Conservation (phyloP, 108 stramenopile genomes). For the Stephanodiscus minutulus region DNA sequence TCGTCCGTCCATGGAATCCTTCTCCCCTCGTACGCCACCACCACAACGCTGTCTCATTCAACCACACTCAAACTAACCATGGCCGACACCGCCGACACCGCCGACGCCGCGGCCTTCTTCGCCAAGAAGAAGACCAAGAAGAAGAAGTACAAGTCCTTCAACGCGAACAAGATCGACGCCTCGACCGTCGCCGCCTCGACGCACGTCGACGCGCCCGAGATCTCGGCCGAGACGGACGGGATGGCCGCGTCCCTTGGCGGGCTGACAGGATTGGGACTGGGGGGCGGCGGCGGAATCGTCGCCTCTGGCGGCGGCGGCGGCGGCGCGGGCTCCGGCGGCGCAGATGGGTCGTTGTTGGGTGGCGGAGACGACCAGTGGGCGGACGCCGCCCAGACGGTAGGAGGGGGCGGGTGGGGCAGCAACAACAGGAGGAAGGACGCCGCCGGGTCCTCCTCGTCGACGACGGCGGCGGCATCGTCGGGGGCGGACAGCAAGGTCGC, state of each 20-base stretch:
- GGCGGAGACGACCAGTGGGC: slow-evolving; percentile 65
- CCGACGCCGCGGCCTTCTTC: slow-evolving; percentile 75
- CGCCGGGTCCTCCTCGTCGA: slow-evolving; percentile 10
- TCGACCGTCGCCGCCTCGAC: slow-evolving; percentile 58
- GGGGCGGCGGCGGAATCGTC: slow-evolving; percentile 1
- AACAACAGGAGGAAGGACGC: slow-evolving; percentile 19
- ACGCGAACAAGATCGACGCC: slow-evolving; percentile 88
- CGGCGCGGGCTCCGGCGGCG: slow-evolving; percentile 69
- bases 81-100: slow-evolving; percentile 73
- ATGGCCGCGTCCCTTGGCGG: slow-evolving; percentile 31
- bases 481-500: slow-evolving; percentile 52
- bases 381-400: slow-evolving; percentile 32
- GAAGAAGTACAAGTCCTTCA: slow-evolving; percentile 86
- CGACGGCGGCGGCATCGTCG: neutral
- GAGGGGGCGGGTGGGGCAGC: slow-evolving; percentile 57
- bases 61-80: slow-evolving; percentile 40
- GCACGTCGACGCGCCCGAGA: slow-evolving; percentile 77
- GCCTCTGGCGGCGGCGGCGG: slow-evolving; percentile 27
- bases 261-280: neutral
- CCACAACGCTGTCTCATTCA: neutral
- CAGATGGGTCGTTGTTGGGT: slow-evolving; percentile 21
- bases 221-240: slow-evolving; percentile 49
- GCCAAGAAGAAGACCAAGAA: slow-evolving; percentile 81
- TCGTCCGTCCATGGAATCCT: neutral
- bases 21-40: neutral